Evolutionary conservation across 768 basidiomycete genomes (phyloP).

Genomic region (Tricholoma flavovirens): DNA sequence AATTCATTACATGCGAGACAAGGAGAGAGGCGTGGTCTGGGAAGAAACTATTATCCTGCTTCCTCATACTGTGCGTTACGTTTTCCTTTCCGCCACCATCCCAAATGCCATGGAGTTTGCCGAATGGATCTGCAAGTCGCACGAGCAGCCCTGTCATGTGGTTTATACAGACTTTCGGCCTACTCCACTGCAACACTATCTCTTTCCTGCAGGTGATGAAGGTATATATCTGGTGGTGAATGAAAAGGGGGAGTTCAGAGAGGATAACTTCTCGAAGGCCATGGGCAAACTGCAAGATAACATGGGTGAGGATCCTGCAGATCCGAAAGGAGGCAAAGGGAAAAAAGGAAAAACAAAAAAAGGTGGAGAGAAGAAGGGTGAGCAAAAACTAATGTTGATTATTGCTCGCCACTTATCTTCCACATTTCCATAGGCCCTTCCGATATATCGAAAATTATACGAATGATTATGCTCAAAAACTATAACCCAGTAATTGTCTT

Average conservation of each 20-base stretch:
- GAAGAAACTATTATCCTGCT: conserved; percentile 98
- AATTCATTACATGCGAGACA: conserved; percentile 99
- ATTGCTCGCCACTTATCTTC: background rate
- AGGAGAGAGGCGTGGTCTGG: conserved; percentile 99
- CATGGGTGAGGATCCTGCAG: conserved; percentile 88
- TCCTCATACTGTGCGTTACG: conserved; percentile 93
- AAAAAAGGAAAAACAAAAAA: conserved; percentile 91
- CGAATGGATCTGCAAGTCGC: conserved; percentile 97
- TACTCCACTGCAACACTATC: conserved; percentile 95
- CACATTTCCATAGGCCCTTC: conserved; percentile 55
- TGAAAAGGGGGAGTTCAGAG: conserved; percentile 93
- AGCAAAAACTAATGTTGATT: conserved; percentile 6
- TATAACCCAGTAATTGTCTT: conserved; percentile 99
- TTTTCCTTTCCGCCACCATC: conserved; percentile 98
- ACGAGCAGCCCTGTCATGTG: conserved; percentile 97
- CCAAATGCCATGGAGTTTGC: conserved; percentile 99
- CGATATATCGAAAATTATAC: conserved; percentile 96
- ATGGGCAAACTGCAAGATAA: conserved; percentile 89
- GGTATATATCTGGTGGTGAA: conserved; percentile 99
- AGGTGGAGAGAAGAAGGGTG: conserved; percentile 91
- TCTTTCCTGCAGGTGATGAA: conserved; percentile 94
- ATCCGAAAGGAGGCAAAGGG: conserved; percentile 77
- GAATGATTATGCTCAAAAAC: conserved; percentile 97
- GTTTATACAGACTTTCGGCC: conserved; percentile 99
- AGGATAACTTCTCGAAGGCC: conserved; percentile 96